Conservation (phyloP, 306 rosid genomes). For the Albizia julibrissin region DNA sequence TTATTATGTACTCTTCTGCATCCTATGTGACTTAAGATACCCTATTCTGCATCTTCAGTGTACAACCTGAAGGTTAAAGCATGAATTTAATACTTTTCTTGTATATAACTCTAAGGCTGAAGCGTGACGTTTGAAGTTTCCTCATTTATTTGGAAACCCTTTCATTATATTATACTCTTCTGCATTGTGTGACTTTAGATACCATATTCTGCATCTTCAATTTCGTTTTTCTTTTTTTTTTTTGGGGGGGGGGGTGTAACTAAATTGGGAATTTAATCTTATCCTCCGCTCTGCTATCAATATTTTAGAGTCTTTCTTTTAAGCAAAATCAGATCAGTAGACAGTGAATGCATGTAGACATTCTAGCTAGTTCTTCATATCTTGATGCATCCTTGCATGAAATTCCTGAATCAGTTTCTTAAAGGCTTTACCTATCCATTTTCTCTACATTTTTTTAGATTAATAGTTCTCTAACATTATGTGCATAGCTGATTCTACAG, state of each 20-base stretch:
- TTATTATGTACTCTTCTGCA: background rate
- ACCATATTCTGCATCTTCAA: too few relatives aligned
- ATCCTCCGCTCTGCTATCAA: background rate
- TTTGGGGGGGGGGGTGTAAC: too few relatives aligned
- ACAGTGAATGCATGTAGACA: background rate
- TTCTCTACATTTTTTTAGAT: too few relatives aligned
- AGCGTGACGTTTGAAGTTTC: background rate
- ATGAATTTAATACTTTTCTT: background rate
- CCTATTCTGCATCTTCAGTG: background rate
- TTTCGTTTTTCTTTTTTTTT: too few relatives aligned
- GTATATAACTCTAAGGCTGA: background rate
- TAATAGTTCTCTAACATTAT: background rate
- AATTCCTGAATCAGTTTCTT: background rate
- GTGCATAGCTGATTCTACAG: background rate
- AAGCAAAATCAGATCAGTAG: background rate
- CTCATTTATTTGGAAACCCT: background rate
- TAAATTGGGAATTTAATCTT: background rate
- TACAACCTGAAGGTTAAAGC: background rate
- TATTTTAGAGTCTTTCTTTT: background rate
- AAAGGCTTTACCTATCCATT: background rate
- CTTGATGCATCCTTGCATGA: background rate
- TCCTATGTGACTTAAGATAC: background rate
- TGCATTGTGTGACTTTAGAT: background rate
- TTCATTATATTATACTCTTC: background rate
- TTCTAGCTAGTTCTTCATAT: background rate